Evolutionary conservation across 192 early-diverging fungal species (phyloP), one percentile per base, ranked within the genome.

Genomic region (Podila epicladia): DNA sequence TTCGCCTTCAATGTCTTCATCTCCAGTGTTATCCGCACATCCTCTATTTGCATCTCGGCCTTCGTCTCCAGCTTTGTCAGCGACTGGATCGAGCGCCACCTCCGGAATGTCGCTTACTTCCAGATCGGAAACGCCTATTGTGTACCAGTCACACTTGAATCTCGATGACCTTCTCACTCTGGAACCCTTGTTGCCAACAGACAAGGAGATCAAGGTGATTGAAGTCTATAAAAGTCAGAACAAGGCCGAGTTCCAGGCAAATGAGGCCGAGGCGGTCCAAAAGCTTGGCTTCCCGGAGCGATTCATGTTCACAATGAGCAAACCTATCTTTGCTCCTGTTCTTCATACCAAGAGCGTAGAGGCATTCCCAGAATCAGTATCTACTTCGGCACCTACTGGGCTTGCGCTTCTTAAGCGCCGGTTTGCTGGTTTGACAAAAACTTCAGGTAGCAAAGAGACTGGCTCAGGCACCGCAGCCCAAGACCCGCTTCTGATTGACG

Each of bases 151-250:
- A 31, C 67, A 80, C 48, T 24, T 80, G 29, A 60, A 22, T 35
- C 26, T 80, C 17, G 77, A 80, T 11, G 77, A 80, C 32, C 26
- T 80, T 12, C 69, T 80, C 64, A 73, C 77, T 3, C 29, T 80
- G 29, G 71, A 80, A 49, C 77, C 77, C 2, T 31, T 80, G 13
- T 22, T 80, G 19, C 77, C 77, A 0, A 69, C 61, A 8, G 77
- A 80, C 8, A 73, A 80, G 59, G 77, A 80, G 35, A 65, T 67
- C 1, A 68, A 48, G 12, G 22, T 69, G 8, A 22, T 80, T 8
- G 77, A 73, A 0, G 66, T 65, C 32, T 73, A 80, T 28, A 61
- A 69, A 32, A 53, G 77, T 8, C 65, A 73, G 33, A 68, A 80
- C 58, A 62, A 58, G 24, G 57, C 62, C 24, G 77, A 80, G 6